Base-by-base conservation (phyloP, 306 rosid species). In the Hippophae tibetana region DNA sequence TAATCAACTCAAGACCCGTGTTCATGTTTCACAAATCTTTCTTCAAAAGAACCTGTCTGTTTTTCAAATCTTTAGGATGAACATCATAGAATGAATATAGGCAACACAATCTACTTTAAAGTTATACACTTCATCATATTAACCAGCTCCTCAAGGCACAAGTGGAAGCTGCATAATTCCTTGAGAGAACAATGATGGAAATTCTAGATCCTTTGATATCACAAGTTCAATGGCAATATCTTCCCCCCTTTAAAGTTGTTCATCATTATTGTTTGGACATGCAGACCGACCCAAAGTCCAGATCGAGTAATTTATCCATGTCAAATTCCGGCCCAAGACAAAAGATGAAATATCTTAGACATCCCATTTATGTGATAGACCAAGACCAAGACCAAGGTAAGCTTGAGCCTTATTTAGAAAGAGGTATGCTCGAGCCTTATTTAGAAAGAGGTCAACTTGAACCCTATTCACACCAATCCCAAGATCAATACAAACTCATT, bases 81-180 rank as follows among this genome's bases (percentile, higher is more conserved):
- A 58, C 42, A 14, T 58, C 13, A n/a, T 43, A 58, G 62, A 58
- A 58, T n/a, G 23, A 18, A 18, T 18, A 58, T 40, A 2, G 62
- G 62, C 13, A 58, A 0, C 47, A 58, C 51, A 27, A 18, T 58
- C 11, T 58, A 42, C 2, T 51, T 13, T 4, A 13, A 7, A 0
- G 12, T 38, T 43, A 10, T 25, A 7, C 62, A 58, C 14, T 58
- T 41, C 5, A 43, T 43, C 31, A 58, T 44, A 41, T 58, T 43
- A 8, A 14, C 50, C 40, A 43, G 11, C 25, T 58, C 62, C 3
- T 58, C 62, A 3, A 58, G 45, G 10, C 62, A 58, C 62, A 58
- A 6, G 48, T 14, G 2, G 62, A 58, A 58, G 26, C 8, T 11
- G 51, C 62, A 18, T 18, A 58, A 42, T 43, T 58, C 5, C 40